Percentiles rank a stretch among this genome's conserved stretches.
Evolutionary conservation across 345 rosid genomes (phyloP).

Genomic region (Salix suchowensis): DNA sequence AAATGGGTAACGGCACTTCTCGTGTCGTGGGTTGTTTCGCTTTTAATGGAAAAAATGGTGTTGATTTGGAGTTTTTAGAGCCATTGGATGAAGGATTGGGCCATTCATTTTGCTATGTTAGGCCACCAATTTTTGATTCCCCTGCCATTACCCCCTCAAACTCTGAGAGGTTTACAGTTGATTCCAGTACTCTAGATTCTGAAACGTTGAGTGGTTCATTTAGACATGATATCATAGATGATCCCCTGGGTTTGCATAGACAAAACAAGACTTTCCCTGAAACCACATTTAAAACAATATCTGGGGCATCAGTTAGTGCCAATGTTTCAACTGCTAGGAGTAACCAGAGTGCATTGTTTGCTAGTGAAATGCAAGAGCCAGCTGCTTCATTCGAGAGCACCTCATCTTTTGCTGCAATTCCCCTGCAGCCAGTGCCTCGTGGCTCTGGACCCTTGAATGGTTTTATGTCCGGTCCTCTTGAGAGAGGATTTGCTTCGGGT

Average conservation of each 20-base stretch:
- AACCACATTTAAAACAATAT: constrained; percentile 88
- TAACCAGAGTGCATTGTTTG: constrained; percentile 62
- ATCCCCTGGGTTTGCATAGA: constrained; percentile 52
- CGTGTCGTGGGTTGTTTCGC: constrained; percentile 94
- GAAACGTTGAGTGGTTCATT: constrained; percentile 84
- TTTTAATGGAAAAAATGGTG: constrained; percentile 66
- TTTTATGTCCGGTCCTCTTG: constrained; percentile 93
- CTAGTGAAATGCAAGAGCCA: constrained; percentile 74
- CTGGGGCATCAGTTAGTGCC: constrained; percentile 97
- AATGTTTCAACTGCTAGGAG: constrained; percentile 95
- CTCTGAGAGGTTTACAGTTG: constrained; percentile 92
- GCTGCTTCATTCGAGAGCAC: constrained; percentile 98
- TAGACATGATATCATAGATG: constrained; percentile 71
- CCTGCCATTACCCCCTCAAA: constrained; percentile 88
- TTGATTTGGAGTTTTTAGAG: constrained; percentile 77
- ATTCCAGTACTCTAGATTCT: constrained; percentile 91
- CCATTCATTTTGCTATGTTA: constrained; percentile 93
- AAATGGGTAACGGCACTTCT: constrained; percentile 94
- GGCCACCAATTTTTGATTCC: constrained; percentile 79
- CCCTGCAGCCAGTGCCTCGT: constrained; percentile 89
- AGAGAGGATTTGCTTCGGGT: constrained; percentile 87
- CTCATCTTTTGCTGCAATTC: constrained; percentile 82
- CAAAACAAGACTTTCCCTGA: constrained; percentile 60
- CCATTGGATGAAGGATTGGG: constrained; percentile 93
- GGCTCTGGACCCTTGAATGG: constrained; percentile 83